Conservation (phyloP, 768 basidiomycete genomes). For the Tricholoma sp. region DNA sequence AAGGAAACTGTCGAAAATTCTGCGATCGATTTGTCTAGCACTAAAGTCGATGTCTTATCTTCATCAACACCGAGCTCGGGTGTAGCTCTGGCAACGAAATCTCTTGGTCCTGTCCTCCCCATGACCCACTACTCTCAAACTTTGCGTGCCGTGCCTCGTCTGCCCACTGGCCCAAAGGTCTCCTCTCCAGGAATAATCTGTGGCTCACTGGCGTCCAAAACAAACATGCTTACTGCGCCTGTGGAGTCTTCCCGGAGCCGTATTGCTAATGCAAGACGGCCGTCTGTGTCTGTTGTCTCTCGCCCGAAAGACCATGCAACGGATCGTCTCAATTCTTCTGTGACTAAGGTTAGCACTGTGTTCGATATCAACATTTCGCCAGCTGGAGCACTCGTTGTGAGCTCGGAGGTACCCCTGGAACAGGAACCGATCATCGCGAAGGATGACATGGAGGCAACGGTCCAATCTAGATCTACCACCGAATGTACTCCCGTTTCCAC, state of each 20-base stretch:
- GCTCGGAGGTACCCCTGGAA: not conserved
- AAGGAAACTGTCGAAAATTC: not conserved
- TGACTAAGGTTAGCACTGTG: not conserved
- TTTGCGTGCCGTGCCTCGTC: not conserved
- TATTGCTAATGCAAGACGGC: not conserved
- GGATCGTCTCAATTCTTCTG: not conserved
- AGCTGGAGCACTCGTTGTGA: not conserved
- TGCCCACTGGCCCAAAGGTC: not conserved
- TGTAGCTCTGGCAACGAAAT: not conserved
- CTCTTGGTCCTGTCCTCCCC: not conserved
- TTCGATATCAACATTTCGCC: not conserved
- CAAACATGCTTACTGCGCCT: not conserved
- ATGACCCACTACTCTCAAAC: not conserved
- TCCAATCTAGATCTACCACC: not conserved
- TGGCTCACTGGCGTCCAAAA: not conserved
- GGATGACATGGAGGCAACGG: not conserved
- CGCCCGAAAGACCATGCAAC: not conserved
- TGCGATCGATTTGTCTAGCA: not conserved
- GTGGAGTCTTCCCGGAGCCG: too few relatives aligned
- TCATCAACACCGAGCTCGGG: not conserved
- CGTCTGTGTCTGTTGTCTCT: too few relatives aligned
- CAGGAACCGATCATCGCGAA: not conserved
- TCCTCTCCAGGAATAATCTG: not conserved
- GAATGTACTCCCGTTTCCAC: not conserved
- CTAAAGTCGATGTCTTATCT: not conserved